Evolutionary conservation across 768 basidiomycete genomes (phyloP).

Genomic region (Pluteus cervinus): DNA sequence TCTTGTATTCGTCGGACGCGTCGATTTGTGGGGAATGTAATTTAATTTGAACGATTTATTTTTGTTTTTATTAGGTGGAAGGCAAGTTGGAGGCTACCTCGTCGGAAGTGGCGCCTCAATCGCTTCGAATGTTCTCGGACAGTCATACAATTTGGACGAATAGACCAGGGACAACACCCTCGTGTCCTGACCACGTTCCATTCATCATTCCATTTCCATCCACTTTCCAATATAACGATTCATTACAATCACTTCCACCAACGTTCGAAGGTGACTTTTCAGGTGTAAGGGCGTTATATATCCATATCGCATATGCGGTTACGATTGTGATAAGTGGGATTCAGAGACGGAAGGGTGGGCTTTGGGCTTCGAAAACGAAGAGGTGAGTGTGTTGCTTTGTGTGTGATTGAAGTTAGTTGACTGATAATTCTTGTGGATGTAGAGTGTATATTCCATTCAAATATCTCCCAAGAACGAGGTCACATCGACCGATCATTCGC

Average conservation of each 20-base stretch:
- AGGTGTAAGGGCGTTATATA: slow-evolving; percentile 29
- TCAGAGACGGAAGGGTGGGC: slow-evolving; percentile 30
- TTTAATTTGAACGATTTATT: slow-evolving; percentile 3
- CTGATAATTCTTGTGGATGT: slow-evolving; percentile 5
- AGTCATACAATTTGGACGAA: slow-evolving; percentile 29
- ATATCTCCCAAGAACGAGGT: slow-evolving; percentile 50
- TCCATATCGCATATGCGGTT: slow-evolving; percentile 40
- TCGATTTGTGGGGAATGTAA: too few species aligned
- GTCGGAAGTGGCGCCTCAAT: slow-evolving; percentile 31
- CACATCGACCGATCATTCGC: slow-evolving; percentile 45
- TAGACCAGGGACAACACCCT: slow-evolving; percentile 5
- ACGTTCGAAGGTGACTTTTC: slow-evolving; percentile 29
- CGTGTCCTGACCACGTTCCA: slow-evolving; percentile 26
- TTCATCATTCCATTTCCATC: slow-evolving; percentile 42
- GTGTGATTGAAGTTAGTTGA: background rate
- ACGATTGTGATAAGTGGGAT: slow-evolving; percentile 33
- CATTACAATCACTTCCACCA: slow-evolving; percentile 39
- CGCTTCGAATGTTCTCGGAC: slow-evolving; percentile 25
- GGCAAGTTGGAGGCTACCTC: slow-evolving; percentile 34
- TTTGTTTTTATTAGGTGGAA: slow-evolving; percentile 25
- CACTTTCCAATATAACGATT: slow-evolving; percentile 32
- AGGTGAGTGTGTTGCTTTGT: slow-evolving; percentile 17
- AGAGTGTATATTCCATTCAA: slow-evolving; percentile 45
- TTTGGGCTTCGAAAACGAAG: slow-evolving; percentile 43
- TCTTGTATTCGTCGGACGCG: background rate